Evolutionary conservation across 1,284 basidiomycete genomes (phyloP), one percentile per base, ranked within the genome.

Genomic region (Xerocomus cyaneibrunnescens): DNA sequence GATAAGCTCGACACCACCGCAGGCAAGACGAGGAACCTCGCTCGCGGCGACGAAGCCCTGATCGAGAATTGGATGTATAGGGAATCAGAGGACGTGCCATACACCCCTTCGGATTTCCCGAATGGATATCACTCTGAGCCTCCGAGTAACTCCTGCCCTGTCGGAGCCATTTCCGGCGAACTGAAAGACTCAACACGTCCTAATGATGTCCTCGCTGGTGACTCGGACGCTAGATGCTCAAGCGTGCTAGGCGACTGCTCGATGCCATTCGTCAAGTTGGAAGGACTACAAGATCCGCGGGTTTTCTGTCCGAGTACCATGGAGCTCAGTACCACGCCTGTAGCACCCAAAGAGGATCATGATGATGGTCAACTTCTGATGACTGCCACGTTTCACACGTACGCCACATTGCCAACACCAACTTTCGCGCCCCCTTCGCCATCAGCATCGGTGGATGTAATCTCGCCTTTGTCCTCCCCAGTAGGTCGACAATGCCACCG

Each of bases 391-490:
- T 65, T 55, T 44, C 51, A 57, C 41, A 58, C 64, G n/a, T 68
- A 54, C 54, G 54, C 66, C 47, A 64, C 67, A 28, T 45, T 71
- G 13, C 55, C 65, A 8, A 56, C 66, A 13, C 68, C 66, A 21
- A 49, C 50, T 21, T 69, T 69, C 30, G 63, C 65, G 19, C 59
- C 59, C 41, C 68, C 64, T 51, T 69, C 66, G 17, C 60, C 67
- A 35, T 67, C 60, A n/a, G 42, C 61, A 17, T 67, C 61, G 31
- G 35, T 47, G 38, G 66, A 69, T n/a, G 40, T 65, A 22, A 55
- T 54, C 30, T 66, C 58, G 14, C 56, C 52, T 19, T 51, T 32
- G 39, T 58, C 57, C 19, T 65, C 66, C 34, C 57, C 57, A 17
- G 50, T 49, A 37, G 34, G 54, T 36, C 55, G 45, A 46, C 56